Evolutionary conservation across 345 rosid genomes (phyloP).

Genomic region (Salix caprea): DNA sequence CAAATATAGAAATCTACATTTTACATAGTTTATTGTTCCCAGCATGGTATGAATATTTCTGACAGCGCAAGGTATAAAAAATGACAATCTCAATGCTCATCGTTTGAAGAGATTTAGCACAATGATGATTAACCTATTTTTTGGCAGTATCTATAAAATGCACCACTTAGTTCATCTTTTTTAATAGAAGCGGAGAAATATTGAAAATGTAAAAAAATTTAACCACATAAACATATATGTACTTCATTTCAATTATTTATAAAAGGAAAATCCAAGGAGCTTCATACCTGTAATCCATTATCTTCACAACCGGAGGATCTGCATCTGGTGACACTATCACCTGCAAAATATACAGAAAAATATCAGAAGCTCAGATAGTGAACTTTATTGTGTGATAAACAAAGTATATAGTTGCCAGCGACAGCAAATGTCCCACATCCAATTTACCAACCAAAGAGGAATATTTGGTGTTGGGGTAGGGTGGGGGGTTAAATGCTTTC

Average conservation of each 20-base stretch:
- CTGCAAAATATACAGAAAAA: constrained; percentile 39
- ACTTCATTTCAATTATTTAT: not conserved
- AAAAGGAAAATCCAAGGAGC: not conserved
- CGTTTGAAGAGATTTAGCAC: not conserved
- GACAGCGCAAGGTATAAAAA: not conserved
- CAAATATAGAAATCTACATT: not conserved
- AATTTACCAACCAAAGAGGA: not conserved
- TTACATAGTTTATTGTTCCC: not conserved
- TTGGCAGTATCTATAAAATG: not conserved
- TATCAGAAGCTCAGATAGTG: constrained; percentile 2
- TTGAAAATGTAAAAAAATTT: not conserved
- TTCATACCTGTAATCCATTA: constrained; percentile 79
- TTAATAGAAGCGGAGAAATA: not conserved
- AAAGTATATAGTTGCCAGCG: not conserved
- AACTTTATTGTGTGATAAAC: not conserved
- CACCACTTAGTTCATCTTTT: not conserved
- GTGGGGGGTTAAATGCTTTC: not conserved
- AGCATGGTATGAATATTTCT: not conserved
- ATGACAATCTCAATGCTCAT: not conserved
- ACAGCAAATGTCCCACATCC: not conserved
- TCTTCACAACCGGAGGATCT: constrained; percentile 89
- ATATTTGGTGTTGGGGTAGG: not conserved
- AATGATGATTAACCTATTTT: not conserved
- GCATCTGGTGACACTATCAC: constrained; percentile 87
- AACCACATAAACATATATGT: not conserved